Evolutionary conservation across 2,329 filamentous ascomycete species (phyloP), one percentile per base, ranked within the genome.

Genomic region (Basipetospora chlamydospora): DNA sequence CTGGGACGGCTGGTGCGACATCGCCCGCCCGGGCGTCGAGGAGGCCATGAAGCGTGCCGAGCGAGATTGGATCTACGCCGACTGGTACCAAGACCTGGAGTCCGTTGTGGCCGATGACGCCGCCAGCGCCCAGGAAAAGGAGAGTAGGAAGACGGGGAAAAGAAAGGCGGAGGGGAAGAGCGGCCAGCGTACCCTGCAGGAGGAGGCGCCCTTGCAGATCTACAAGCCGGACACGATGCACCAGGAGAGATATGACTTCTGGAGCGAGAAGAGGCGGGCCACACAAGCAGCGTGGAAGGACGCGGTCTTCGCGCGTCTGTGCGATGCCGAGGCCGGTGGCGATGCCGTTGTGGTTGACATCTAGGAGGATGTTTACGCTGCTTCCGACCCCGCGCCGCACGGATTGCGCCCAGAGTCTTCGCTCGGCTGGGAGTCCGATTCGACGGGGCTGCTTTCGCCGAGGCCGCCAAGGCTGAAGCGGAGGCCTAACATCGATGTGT

Each of bases 161-260:
- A 50, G 37, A 43, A 44, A 43, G 40, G 42, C 37, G 40, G 54
- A 47, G 10, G 56, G 55, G 8, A 53, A 46, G 7, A 49, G 53
- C 5, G 51, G 50, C 18, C 54, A 52, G 3, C 55, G 58, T 17
- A 56, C 53, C 3, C 56, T 55, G 23, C 44, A 45, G 40, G 52
- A 49, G 2, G 52, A 50, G n/a, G 59, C n/a, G n/a, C n/a, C n/a
- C n/a, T n/a, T 59, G 26, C 59, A 64, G 39, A 50, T 64, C 20
- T 56, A 73, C 54, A 53, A 65, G 39, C 59, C 65, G 7, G 71
- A 75, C 43, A 80, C 76, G 3, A 86, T 86, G 80, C 73, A 87
- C 46, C 80, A 86, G 53, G 75, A 78, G 43, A 67, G 70, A 32
- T 77, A 81, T 47, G 79, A 86, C 47, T 83, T 77, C 47, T 54